Evolutionary conservation across 805 yeast species (phyloP).

Genomic region (Metschnikowia shivogae): DNA sequence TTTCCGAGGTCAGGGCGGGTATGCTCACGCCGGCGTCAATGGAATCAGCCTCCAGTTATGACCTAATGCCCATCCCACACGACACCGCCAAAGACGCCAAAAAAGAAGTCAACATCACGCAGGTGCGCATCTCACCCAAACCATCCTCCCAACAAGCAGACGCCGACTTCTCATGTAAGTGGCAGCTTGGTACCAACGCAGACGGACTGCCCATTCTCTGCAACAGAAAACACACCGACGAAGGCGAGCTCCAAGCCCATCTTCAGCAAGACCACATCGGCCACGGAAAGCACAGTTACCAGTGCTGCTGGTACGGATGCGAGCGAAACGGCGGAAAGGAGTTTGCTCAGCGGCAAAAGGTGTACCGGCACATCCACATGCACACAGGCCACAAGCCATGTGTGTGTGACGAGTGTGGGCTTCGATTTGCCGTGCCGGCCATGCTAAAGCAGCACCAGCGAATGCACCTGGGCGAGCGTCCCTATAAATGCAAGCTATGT

Average conservation of each 20-base stretch:
- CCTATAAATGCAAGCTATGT: constrained; percentile 70
- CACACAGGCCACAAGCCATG: constrained; percentile 86
- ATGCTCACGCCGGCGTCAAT: constrained; percentile 7
- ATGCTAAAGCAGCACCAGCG: constrained; percentile 79
- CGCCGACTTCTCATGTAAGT: constrained; percentile 41
- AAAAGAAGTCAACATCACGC: constrained; percentile 27
- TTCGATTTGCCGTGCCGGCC: constrained; percentile 69
- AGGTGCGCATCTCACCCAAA: constrained; percentile 32
- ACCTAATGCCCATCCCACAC: not conserved
- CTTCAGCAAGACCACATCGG: constrained; percentile 65
- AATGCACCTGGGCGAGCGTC: constrained; percentile 87
- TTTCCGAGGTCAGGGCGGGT: not conserved
- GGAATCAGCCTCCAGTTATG: not conserved
- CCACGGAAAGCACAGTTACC: constrained; percentile 63
- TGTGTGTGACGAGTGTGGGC: constrained; percentile 64
- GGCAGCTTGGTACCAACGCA: constrained; percentile 33
- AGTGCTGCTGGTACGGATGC: constrained; percentile 79
- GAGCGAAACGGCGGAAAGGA: constrained; percentile 51
- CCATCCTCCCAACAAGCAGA: constrained; percentile 13
- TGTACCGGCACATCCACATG: constrained; percentile 78
- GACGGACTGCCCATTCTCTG: constrained; percentile 44
- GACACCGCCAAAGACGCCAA: not conserved
- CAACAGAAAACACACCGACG: constrained; percentile 42
- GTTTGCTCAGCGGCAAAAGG: constrained; percentile 81
- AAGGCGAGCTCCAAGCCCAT: constrained; percentile 69